Evolutionary conservation across 495 filamentous ascomycete species (phyloP).

Genomic region (Aspergillus biplanus): DNA sequence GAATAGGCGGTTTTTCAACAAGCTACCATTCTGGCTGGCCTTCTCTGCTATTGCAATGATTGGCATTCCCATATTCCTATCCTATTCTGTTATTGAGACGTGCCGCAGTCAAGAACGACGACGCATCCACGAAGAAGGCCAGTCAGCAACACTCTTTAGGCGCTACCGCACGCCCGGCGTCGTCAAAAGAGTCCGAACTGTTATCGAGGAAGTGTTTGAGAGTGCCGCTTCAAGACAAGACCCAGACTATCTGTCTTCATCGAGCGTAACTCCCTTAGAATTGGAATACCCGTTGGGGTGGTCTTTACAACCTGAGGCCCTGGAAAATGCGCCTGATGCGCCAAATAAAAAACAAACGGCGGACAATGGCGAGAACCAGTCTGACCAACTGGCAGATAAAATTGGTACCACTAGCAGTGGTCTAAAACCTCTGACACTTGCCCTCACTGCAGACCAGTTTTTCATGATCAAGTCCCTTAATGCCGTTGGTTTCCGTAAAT

Average conservation of each 20-base stretch:
- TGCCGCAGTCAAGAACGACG: slow-evolving; percentile 73
- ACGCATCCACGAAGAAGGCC: slow-evolving; percentile 71
- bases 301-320: not conserved
- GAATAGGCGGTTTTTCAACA: slow-evolving; percentile 35
- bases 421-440: slow-evolving; percentile 65
- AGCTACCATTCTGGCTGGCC: slow-evolving; percentile 62
- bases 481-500: slow-evolving; percentile 75
- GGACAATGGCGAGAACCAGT: not conserved
- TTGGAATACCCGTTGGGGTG: slow-evolving; percentile 8
- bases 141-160: slow-evolving; percentile 62
- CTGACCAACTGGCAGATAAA: slow-evolving; percentile 1
- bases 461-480: slow-evolving; percentile 80
- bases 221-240: slow-evolving; percentile 64
- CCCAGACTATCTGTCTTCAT: slow-evolving; percentile 61
- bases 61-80: slow-evolving; percentile 66
- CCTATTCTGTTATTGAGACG: slow-evolving; percentile 77
- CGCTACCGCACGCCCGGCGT: slow-evolving; percentile 78
- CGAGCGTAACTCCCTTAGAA: slow-evolving; percentile 5
- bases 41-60: slow-evolving; percentile 70
- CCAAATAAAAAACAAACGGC: not conserved
- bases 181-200: slow-evolving; percentile 69
- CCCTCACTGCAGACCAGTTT: slow-evolving; percentile 79
- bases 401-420: slow-evolving; percentile 1
- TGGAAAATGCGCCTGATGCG: not conserved
- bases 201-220: slow-evolving; percentile 75